Evolutionary conservation across 1,139 yeast genomes (phyloP).

Genomic region (Kurtzmaniella natalensis): DNA sequence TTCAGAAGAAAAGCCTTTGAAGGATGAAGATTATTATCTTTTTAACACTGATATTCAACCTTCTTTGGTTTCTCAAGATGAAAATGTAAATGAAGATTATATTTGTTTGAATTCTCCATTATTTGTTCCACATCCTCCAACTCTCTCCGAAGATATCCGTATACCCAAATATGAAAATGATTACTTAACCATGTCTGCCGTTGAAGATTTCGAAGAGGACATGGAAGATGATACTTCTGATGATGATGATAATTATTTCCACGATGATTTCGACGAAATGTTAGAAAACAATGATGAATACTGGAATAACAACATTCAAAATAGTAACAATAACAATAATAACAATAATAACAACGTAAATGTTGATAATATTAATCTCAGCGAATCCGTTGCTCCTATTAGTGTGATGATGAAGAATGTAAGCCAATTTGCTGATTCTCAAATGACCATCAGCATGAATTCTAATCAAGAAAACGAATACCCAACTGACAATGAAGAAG

Average conservation of each 20-base stretch:
- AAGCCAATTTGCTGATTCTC: not conserved
- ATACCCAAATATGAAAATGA: constrained; percentile 36
- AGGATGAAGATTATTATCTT: constrained; percentile 36
- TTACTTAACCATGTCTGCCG: constrained; percentile 29
- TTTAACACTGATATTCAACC: constrained; percentile 44
- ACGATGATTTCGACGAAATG: constrained; percentile 34
- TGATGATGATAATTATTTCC: constrained; percentile 35
- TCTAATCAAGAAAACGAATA: not conserved
- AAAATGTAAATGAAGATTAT: constrained; percentile 15
- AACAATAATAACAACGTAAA: not conserved
- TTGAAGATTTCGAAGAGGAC: constrained; percentile 29
- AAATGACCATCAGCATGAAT: constrained; percentile 1
- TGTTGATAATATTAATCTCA: not conserved
- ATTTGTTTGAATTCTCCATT: constrained; percentile 18
- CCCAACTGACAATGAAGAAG: not conserved
- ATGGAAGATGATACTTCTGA: constrained; percentile 35
- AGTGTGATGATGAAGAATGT: constrained; percentile 1
- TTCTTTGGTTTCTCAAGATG: constrained; percentile 28
- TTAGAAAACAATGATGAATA: constrained; percentile 3
- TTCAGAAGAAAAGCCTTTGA: constrained; percentile 14
- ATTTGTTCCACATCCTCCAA: constrained; percentile 22
- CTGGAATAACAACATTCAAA: not conserved
- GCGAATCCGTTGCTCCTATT: not conserved
- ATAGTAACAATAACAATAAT: not conserved
- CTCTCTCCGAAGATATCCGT: constrained; percentile 10